Conservation (phyloP, 208 protist genomes). For the Balamuthia mandrillaris region DNA sequence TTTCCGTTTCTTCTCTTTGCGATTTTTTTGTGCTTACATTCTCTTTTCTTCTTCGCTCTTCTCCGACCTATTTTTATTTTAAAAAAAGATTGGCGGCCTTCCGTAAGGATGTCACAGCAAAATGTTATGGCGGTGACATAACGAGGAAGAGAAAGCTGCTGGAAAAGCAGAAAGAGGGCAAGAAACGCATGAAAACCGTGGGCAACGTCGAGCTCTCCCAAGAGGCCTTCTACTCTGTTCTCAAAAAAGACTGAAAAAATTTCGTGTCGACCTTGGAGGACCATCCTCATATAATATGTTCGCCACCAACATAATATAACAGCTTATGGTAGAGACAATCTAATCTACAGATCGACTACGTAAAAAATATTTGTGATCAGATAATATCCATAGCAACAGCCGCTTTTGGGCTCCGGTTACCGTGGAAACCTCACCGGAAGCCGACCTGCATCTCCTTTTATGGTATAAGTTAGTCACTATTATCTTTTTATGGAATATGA, state of each 20-base stretch:
- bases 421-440: too few relatives aligned
- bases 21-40: background rate
- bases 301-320: too few relatives aligned
- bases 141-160: constrained; percentile 93
- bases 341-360: too few relatives aligned
- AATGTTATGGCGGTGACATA: constrained; percentile 87
- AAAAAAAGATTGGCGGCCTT: constrained; percentile 73
- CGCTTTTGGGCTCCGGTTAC: too few relatives aligned
- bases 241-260: background rate
- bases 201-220: constrained; percentile 87
- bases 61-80: background rate
- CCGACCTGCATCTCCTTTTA: too few relatives aligned
- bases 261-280: too few relatives aligned
- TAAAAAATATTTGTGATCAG: too few relatives aligned
- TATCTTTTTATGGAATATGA: too few relatives aligned
- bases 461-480: too few relatives aligned
- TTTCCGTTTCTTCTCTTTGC: background rate
- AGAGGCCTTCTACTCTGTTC: constrained; percentile 72
- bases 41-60: background rate
- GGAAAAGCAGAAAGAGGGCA: constrained; percentile 94
- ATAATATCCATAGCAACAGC: too few relatives aligned
- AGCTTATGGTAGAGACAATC: too few relatives aligned
- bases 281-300: too few relatives aligned
- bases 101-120: constrained; percentile 87
- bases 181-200: constrained; percentile 90